phyloP scores from a whole-genome alignment of 306 rosid species.

The Urtica urens region DNA sequence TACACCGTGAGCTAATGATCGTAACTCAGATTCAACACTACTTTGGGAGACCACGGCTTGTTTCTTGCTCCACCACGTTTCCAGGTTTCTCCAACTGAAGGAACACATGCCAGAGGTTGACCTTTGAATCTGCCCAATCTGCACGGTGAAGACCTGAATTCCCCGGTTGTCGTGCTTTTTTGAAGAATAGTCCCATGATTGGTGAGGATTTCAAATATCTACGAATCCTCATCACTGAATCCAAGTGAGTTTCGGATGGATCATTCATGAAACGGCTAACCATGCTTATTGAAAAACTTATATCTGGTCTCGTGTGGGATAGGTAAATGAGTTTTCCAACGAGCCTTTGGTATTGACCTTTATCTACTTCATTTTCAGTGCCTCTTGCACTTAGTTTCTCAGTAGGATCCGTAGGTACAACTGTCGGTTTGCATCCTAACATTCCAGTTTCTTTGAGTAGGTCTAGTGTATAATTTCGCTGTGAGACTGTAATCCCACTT shows the following conservation, averaged over 20 bases:
- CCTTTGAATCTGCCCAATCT: background rate
- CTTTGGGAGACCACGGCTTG: background rate
- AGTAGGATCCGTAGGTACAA: background rate
- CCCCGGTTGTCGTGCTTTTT: background rate
- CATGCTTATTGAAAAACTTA: background rate
- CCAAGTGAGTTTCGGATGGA: background rate
- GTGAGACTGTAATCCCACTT: background rate
- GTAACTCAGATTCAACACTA: constrained; percentile 2
- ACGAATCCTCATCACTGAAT: background rate
- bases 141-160: background rate
- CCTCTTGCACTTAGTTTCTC: background rate
- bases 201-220: background rate
- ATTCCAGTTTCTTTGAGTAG: background rate
- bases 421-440: background rate
- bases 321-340: constrained; percentile 3
- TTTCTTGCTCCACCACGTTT: constrained; percentile 7
- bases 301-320: background rate
- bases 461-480: background rate
- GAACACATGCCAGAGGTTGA: background rate
- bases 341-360: constrained; percentile 2
- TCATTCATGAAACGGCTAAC: background rate
- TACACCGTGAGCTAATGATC: background rate
- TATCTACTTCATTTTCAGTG: background rate
- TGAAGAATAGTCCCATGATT: background rate
- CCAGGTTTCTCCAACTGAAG: constrained; percentile 3